phyloP scores from a whole-genome alignment of 768 basidiomycete genomes.

The Boletus bicolor region DNA sequence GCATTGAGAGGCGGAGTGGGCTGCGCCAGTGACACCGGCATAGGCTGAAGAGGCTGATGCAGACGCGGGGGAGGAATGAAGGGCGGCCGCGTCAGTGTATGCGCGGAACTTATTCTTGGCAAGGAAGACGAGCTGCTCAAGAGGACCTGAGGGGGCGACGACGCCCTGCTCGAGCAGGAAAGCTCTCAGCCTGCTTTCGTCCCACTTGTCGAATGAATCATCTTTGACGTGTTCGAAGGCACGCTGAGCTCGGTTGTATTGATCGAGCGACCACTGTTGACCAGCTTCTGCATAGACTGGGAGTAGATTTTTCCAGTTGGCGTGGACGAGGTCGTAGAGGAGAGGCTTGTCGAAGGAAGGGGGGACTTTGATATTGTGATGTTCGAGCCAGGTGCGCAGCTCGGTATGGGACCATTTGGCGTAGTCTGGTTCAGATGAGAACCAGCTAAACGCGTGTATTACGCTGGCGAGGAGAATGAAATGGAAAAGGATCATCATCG shows the following conservation, averaged over 20 bases:
- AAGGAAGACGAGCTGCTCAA: slow-evolving; percentile 74
- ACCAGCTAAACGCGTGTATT: slow-evolving; percentile 51
- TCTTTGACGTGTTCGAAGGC: slow-evolving; percentile 58
- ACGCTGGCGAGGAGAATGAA: slow-evolving; percentile 34
- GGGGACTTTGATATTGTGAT: slow-evolving; percentile 58
- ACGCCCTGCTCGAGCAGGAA: slow-evolving; percentile 87
- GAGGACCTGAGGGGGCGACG: slow-evolving; percentile 73
- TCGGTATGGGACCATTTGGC: slow-evolving; percentile 60
- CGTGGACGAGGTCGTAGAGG: slow-evolving; percentile 49
- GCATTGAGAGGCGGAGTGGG: slow-evolving; percentile 38
- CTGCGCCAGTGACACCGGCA: slow-evolving; percentile 40
- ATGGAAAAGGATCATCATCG: slow-evolving; percentile 21
- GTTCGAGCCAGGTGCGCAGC: slow-evolving; percentile 65
- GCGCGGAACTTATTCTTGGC: slow-evolving; percentile 68
- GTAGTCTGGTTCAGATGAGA: slow-evolving; percentile 40
- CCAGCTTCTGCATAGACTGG: slow-evolving; percentile 33
- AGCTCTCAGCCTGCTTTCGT: slow-evolving; percentile 75
- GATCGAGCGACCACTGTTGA: slow-evolving; percentile 56
- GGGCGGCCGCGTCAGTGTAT: slow-evolving; percentile 58
- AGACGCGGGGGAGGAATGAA: slow-evolving; percentile 49
- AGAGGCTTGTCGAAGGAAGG: slow-evolving; percentile 38
- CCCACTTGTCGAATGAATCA: slow-evolving; percentile 73
- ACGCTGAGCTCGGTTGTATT: slow-evolving; percentile 61
- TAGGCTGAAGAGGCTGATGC: slow-evolving; percentile 48
- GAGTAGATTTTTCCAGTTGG: slow-evolving; percentile 49